Evolutionary conservation across 768 basidiomycete genomes (phyloP).

Genomic region (Lactifluus subvellereus): DNA sequence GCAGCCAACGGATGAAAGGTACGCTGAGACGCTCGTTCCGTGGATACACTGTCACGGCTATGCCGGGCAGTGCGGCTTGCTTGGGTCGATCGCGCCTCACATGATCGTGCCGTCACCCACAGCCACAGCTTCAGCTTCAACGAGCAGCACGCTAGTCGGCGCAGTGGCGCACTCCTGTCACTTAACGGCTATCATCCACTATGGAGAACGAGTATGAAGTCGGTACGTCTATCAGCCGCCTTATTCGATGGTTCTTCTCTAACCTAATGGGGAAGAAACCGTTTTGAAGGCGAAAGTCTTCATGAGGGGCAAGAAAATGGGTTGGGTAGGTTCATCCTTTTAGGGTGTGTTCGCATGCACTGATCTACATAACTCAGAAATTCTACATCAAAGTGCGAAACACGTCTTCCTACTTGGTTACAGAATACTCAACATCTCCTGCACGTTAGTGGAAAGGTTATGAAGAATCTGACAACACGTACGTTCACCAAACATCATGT

Average conservation of each 20-base stretch:
- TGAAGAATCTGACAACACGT: slow-evolving; percentile 21
- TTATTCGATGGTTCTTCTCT: not conserved
- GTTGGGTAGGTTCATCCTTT: slow-evolving; percentile 17
- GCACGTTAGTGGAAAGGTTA: slow-evolving; percentile 24
- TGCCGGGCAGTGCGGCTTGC: too few relatives aligned
- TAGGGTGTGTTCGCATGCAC: not conserved
- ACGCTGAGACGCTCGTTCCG: not conserved
- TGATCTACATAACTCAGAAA: slow-evolving; percentile 13
- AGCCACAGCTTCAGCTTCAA: not conserved
- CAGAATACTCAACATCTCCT: not conserved
- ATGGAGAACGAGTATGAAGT: slow-evolving; percentile 25
- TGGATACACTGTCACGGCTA: not conserved
- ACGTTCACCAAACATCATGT: not conserved
- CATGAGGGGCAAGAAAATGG: slow-evolving; percentile 24
- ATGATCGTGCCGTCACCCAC: slow-evolving; percentile 12
- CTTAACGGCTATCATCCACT: not conserved
- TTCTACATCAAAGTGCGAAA: slow-evolving; percentile 20
- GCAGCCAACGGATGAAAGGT: not conserved
- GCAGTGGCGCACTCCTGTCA: not conserved
- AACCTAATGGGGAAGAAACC: slow-evolving; percentile 7
- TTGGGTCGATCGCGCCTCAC: slow-evolving; percentile 11
- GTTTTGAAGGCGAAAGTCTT: slow-evolving; percentile 24
- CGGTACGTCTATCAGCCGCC: slow-evolving; percentile 7
- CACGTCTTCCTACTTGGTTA: not conserved
- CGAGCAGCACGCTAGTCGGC: not conserved